phyloP scores from a whole-genome alignment of 768 basidiomycete species.

The Tubosaeta sp. region DNA sequence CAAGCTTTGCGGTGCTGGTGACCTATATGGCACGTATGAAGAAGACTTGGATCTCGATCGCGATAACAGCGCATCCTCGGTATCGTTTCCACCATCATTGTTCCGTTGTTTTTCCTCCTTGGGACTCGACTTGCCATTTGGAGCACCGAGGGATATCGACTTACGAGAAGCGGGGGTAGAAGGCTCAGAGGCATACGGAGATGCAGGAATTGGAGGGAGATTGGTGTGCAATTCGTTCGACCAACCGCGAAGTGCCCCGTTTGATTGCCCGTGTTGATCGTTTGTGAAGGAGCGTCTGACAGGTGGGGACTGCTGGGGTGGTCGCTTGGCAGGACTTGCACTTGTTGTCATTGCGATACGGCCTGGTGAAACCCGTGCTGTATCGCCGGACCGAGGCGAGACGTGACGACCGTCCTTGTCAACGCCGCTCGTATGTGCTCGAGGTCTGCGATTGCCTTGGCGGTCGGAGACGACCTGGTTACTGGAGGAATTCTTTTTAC shows the following conservation, averaged over 20 bases:
- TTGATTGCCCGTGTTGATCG: slow-evolving; percentile 24
- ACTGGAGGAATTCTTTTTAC: slow-evolving; percentile 10
- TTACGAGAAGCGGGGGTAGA: slow-evolving; percentile 54
- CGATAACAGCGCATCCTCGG: slow-evolving; percentile 38
- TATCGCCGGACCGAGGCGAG: slow-evolving; percentile 23
- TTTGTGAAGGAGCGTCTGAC: slow-evolving; percentile 32
- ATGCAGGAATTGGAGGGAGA: slow-evolving; percentile 64
- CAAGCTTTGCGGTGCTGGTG: slow-evolving; percentile 64
- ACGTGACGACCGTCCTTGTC: slow-evolving; percentile 33
- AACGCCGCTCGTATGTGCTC: slow-evolving; percentile 32
- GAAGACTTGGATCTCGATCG: slow-evolving; percentile 51
- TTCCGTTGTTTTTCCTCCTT: slow-evolving; percentile 32
- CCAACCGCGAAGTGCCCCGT: slow-evolving; percentile 28
- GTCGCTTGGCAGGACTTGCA: slow-evolving; percentile 25
- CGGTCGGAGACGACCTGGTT: slow-evolving; percentile 22
- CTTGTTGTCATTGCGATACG: slow-evolving; percentile 22
- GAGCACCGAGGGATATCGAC: slow-evolving; percentile 32
- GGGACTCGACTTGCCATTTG: slow-evolving; percentile 31
- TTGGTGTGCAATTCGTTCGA: slow-evolving; percentile 33
- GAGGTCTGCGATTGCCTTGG: slow-evolving; percentile 35
- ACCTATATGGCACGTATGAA: slow-evolving; percentile 49
- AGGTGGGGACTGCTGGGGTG: slow-evolving; percentile 19
- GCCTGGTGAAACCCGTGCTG: slow-evolving; percentile 31
- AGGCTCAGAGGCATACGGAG: slow-evolving; percentile 60
- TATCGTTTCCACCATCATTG: slow-evolving; percentile 26